Base-by-base conservation (phyloP, 768 basidiomycete species). In the Mycena albidolilacea region DNA sequence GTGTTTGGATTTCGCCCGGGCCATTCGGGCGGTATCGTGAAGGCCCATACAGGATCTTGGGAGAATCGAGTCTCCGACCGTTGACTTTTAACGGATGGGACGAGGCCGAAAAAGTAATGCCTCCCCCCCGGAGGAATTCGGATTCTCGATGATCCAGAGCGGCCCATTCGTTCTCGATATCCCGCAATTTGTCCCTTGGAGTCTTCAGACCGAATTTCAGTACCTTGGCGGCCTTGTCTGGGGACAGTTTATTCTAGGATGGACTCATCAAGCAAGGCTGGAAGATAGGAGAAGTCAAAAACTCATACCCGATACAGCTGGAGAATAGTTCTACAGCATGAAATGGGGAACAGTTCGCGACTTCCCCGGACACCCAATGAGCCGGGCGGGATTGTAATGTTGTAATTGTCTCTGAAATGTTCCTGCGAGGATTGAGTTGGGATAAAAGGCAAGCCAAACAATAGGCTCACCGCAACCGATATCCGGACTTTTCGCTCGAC, bases 331-430 rank as follows among this genome's bases (percentile, higher is more conserved):
- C 21, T 68, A 50, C 82, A 82, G 15, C 72, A 77, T 2, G 38
- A 64, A 35, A 82, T 77, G 0, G 82, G 82, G 46, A 83, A 81
- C 6, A 81, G n/a, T 15, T 78, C 80, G 46, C 77, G 78, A 15
- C 64, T 78, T 30, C 82, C 60, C 52, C 71, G 77, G 17, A 84
- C 77, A 14, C 83, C 83, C 19, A 82, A 55, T 8, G 79, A 73
- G 4, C 73, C 67, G 3, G 73, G 70, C 6, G 75, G 76, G 3
- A 84, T 80, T 14, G 62, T 52, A 17, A 73, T 62, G 11, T 76
- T 75, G 64, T 84, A 77, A 0, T 70, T 64, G 15, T 57, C 37
- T 9, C 64, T 58, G 48, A 84, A 84, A 64, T 84, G 79, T 6
- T 80, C 71, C 83, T 84, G 35, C 11, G 43, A 39, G 21, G 3